Percentiles rank a stretch among this genome's conserved stretches.
Conservation (phyloP, 768 basidiomycete genomes). For the Mycena alexandri region DNA sequence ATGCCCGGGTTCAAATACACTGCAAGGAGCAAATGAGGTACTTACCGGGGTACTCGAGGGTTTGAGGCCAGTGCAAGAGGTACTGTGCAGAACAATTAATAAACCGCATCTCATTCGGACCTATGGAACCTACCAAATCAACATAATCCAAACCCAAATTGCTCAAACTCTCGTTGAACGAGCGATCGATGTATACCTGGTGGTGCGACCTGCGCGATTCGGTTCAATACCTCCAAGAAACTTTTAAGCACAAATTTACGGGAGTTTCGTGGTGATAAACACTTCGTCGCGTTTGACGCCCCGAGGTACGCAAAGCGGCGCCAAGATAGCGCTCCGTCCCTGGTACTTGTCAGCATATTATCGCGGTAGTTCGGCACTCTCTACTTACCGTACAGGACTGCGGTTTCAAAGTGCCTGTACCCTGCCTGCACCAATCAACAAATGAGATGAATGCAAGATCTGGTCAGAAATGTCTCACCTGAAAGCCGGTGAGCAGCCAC, state of each 20-base stretch:
- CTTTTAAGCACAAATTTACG: slow-evolving; percentile 42
- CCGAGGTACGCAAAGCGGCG: slow-evolving; percentile 57
- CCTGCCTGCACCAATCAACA: slow-evolving; percentile 45
- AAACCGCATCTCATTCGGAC: too few species aligned
- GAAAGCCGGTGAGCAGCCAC: slow-evolving; percentile 57
- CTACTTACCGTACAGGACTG: slow-evolving; percentile 47
- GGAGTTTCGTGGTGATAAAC: slow-evolving; percentile 65
- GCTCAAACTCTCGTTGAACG: slow-evolving; percentile 52
- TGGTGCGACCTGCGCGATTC: slow-evolving; percentile 50
- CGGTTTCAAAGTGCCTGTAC: slow-evolving; percentile 59
- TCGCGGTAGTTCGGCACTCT: not conserved
- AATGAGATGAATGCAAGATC: not conserved
- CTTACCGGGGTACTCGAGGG: too few species aligned
- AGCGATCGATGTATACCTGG: slow-evolving; percentile 51
- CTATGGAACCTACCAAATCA: slow-evolving; percentile 54
- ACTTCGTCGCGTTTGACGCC: slow-evolving; percentile 62
- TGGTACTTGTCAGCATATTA: slow-evolving; percentile 14
- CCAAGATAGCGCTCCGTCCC: slow-evolving; percentile 59
- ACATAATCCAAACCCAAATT: not conserved
- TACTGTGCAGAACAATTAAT: slow-evolving; percentile 5
- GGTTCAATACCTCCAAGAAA: not conserved
- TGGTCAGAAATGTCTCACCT: slow-evolving; percentile 42
- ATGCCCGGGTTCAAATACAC: too few species aligned
- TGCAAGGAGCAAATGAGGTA: too few species aligned
- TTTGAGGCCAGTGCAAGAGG: too few species aligned